Base-by-base conservation (phyloP, 2,329 filamentous ascomycete genomes). In the Fonsecaea nubica region DNA sequence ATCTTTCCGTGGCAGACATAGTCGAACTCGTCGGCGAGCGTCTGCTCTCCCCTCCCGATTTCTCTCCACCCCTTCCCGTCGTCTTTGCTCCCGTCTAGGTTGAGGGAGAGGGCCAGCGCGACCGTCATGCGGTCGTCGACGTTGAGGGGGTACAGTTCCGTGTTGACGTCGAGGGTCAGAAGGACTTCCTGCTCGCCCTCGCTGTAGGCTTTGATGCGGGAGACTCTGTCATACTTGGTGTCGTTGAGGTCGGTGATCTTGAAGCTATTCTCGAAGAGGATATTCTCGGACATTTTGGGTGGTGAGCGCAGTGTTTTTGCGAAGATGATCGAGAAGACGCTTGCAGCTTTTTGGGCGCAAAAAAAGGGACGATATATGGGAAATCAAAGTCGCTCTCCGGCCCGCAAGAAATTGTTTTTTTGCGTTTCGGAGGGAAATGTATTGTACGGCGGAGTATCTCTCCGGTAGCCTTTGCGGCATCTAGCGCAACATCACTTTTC, bases 251-350 rank as follows among this genome's bases (percentile, higher is more conserved):
- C 81, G 72, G 88, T 94, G 75, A 98, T 85, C 68, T 86, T 91
- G 86, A 98, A 97, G 75, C 87, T 90, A 77, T 96, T 93, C 81
- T 97, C 93, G 82, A 96, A 96, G 79, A 98, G 91, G 75, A 95
- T 90, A 65, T 93, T 90, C 82, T 98, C 94, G 73, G 91, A 90
- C 80, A 92, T 88, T 72, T 81, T 84, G 74, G 81, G 80, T 69
- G 81, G 76, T 36, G 15, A 9, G 10, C 10, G 25, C 25, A 25
- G 25, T 25, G 2, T 12, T 5, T 33, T 50, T 25, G 45, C 25
- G 2, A 9, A 50, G 25, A 18, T 33, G 50, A 25, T 13, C 48
- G 18, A n/a, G 30, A 13, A n/a, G 30, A 13, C 9, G 30, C 30
- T 32, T 10, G 8, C 10, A 25, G 30, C 25, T 25, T 53, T 5